Percentiles rank a stretch among this genome's conserved stretches.
Conservation (phyloP, 225 moss, liverwort and hornwort genomes). For the Sphagnum tenellum region DNA sequence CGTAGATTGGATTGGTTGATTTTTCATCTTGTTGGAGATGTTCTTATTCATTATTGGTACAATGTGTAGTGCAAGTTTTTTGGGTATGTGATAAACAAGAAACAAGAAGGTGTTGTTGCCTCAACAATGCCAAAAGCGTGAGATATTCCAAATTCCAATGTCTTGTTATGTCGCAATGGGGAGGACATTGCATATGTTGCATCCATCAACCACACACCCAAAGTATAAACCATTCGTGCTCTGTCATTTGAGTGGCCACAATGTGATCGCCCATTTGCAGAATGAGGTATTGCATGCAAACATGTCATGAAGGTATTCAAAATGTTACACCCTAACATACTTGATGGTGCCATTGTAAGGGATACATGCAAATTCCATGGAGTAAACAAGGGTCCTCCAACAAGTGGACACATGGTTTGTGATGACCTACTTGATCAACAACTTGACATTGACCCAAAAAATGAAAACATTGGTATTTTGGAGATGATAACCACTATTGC, state of each 20-base stretch:
- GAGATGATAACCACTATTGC: background rate
- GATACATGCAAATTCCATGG: background rate
- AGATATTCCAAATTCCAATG: background rate
- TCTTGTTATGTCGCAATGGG: background rate
- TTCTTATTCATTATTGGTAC: no score
- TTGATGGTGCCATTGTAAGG: background rate
- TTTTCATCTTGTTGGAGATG: no score
- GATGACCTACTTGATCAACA: background rate
- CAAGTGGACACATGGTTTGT: background rate
- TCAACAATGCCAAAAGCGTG: no score
- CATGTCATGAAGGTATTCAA: background rate
- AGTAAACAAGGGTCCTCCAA: background rate
- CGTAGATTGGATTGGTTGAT: no score
- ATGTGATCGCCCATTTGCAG: background rate
- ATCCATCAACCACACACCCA: background rate
- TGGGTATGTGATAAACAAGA: no score
- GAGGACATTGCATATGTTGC: background rate
- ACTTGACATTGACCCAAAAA: no score
- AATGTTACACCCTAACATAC: background rate
- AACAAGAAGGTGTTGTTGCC: no score
- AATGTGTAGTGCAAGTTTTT: no score
- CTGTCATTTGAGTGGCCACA: background rate
- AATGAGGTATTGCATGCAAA: background rate
- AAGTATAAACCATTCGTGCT: background rate
- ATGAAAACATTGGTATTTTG: background rate